These are phyloP conservation scores for Cutaneotrichosporon spelunceum DNA, from an alignment of 1,284 basidiomycete genomes.

Conservation along the genomic window DNA sequence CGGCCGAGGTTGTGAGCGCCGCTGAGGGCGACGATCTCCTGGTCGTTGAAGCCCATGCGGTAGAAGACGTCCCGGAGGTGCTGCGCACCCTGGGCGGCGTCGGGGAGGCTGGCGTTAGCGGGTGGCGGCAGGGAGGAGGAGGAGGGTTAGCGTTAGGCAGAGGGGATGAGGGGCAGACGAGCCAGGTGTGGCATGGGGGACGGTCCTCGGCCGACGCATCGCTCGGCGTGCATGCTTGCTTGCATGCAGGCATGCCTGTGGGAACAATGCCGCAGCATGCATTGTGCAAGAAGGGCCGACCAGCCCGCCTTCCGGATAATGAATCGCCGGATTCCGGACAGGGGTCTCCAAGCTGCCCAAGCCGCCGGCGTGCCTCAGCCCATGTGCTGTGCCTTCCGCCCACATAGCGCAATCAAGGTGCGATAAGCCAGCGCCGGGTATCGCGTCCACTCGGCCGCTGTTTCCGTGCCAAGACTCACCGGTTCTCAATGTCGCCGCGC, in stretches of 20 bases:
- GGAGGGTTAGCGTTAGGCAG: no score
- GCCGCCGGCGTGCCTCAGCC: neutral
- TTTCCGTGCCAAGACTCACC: constrained; percentile 10
- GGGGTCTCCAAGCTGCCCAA: neutral
- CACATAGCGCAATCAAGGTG: neutral
- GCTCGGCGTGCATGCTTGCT: neutral
- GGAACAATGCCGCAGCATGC: neutral
- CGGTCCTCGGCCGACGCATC: neutral
- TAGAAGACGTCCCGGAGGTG: constrained; percentile 56
- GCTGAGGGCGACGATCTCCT: constrained; percentile 58
- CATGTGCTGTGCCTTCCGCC: neutral
- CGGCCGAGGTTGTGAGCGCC: constrained; percentile 58
- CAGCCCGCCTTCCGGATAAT: neutral
- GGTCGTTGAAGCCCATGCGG: constrained; percentile 57
- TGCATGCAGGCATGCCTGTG: no score
- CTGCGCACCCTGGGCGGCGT: constrained; percentile 54
- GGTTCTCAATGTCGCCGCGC: constrained; percentile 49
- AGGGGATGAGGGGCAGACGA: neutral
- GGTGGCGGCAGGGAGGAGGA: neutral
- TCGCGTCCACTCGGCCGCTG: neutral
- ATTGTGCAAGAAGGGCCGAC: neutral
- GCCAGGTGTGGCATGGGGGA: neutral
- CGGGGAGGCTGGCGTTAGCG: constrained; percentile 46
- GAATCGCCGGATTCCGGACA: neutral
- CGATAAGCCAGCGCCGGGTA: neutral